These are phyloP conservation scores for Euryodendron excelsum DNA, from an alignment of 148 eudicot species.

Conservation along the genomic window DNA sequence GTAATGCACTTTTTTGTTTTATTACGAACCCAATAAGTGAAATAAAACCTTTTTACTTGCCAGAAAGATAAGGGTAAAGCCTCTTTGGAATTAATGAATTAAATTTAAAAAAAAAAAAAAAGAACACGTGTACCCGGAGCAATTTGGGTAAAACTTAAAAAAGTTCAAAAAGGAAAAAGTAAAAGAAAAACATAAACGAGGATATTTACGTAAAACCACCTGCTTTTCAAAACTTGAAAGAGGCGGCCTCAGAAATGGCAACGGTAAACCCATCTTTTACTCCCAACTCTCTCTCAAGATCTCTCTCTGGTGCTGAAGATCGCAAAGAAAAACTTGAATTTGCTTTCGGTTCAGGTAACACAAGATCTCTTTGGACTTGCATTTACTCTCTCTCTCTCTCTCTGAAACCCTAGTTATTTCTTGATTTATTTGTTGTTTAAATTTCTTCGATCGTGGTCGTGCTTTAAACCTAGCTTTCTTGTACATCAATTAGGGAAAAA, in stretches of 20 bases:
- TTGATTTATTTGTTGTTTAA: neutral
- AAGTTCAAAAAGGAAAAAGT: too few species aligned
- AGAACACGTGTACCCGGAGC: too few species aligned
- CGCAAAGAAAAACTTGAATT: neutral
- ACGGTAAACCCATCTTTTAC: too few species aligned
- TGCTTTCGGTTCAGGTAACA: neutral
- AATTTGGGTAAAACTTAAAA: too few species aligned
- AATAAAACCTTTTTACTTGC: too few species aligned
- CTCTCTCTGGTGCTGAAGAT: neutral
- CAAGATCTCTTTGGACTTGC: neutral
- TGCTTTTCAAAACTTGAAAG: slow-evolving; percentile 17
- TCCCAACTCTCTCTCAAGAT: too few species aligned
- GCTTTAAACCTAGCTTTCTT: neutral
- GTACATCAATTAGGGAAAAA: neutral
- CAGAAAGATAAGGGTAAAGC: too few species aligned
- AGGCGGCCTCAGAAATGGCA: neutral
- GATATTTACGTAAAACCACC: slow-evolving; percentile 5
- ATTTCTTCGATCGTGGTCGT: neutral
- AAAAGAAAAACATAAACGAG: neutral
- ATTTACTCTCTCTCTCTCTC: neutral
- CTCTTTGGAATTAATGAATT: too few species aligned
- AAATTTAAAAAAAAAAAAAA: too few species aligned
- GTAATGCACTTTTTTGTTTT: too few species aligned
- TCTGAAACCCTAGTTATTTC: neutral
- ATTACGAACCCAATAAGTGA: too few species aligned